Conservation (phyloP, 164 flowering plant genomes). For the Saururus chinensis region DNA sequence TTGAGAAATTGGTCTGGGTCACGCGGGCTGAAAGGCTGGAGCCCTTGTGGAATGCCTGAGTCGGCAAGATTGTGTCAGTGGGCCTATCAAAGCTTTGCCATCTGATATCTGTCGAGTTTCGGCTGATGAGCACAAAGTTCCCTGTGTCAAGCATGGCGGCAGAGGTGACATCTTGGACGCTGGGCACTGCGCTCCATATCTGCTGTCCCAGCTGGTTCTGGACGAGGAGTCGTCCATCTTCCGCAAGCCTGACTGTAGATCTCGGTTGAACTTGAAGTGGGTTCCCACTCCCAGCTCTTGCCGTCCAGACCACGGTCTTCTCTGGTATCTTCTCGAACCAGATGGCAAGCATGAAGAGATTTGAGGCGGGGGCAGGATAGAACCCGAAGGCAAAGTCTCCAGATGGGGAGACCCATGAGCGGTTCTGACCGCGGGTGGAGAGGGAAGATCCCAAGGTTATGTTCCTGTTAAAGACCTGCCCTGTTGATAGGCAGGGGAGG, state of each 20-base stretch:
- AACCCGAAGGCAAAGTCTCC: slow-evolving; percentile 29
- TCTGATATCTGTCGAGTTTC: not conserved
- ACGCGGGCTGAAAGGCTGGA: slow-evolving; percentile 9
- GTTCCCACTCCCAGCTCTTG: slow-evolving; percentile 12
- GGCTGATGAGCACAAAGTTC: slow-evolving; percentile 23
- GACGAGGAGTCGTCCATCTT: slow-evolving; percentile 12
- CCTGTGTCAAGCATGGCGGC: slow-evolving; percentile 38
- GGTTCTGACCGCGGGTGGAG: slow-evolving; percentile 5
- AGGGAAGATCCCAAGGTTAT: slow-evolving; percentile 10
- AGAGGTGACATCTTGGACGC: slow-evolving; percentile 1
- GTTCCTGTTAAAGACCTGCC: slow-evolving; percentile 10
- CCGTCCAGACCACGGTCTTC: slow-evolving; percentile 23
- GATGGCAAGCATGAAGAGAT: slow-evolving; percentile 15
- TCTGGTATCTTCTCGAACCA: slow-evolving; percentile 24
- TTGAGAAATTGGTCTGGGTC: slow-evolving; percentile 12
- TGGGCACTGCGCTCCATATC: not conserved
- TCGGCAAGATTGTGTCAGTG: slow-evolving; percentile 31
- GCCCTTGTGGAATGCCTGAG: slow-evolving; percentile 10
- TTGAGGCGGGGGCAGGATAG: slow-evolving; percentile 4
- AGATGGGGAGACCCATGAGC: slow-evolving; percentile 19
- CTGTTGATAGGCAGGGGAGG: slow-evolving; percentile 5
- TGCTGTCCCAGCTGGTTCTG: slow-evolving; percentile 2
- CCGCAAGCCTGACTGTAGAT: slow-evolving; percentile 11
- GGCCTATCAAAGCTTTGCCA: slow-evolving; percentile 32
- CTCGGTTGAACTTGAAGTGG: slow-evolving; percentile 9